These are phyloP conservation scores for Suillus ampliporus DNA, from an alignment of 768 basidiomycete species.

Conservation along the genomic window DNA sequence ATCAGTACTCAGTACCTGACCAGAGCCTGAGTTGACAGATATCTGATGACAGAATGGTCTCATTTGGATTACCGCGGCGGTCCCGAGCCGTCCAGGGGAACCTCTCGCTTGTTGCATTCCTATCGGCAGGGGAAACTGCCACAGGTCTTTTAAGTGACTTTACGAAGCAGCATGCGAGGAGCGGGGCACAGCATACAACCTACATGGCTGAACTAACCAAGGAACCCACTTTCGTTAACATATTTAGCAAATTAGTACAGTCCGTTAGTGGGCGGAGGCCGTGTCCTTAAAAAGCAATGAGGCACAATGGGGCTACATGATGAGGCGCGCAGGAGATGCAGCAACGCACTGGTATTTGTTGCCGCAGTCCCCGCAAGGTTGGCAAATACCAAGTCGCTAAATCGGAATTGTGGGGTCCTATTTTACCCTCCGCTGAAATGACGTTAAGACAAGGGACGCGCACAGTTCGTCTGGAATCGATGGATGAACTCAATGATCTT, in stretches of 20 bases:
- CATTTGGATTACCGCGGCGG: neutral
- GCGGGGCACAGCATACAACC: too few relatives aligned
- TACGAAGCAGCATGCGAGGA: too few relatives aligned
- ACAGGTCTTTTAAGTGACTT: too few relatives aligned
- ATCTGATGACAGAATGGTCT: neutral
- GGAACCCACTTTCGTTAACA: slow-evolving; percentile 37
- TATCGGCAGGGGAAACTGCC: neutral
- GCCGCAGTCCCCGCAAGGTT: slow-evolving; percentile 54
- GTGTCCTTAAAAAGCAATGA: slow-evolving; percentile 50
- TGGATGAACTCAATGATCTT: slow-evolving; percentile 52
- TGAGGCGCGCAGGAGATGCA: slow-evolving; percentile 10
- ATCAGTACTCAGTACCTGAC: neutral
- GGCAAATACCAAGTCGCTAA: slow-evolving; percentile 48
- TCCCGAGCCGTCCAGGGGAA: neutral
- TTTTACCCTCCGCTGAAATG: neutral
- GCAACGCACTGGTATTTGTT: slow-evolving; percentile 43
- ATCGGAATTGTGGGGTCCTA: slow-evolving; percentile 55
- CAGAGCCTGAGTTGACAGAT: neutral
- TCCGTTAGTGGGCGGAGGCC: slow-evolving; percentile 40
- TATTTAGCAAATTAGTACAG: slow-evolving; percentile 33
- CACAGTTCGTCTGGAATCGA: slow-evolving; percentile 59
- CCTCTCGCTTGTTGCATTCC: neutral
- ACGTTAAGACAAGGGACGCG: slow-evolving; percentile 21
- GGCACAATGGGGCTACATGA: slow-evolving; percentile 53
- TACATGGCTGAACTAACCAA: slow-evolving; percentile 19